Base-by-base conservation (phyloP, 768 basidiomycete species). In the Podaxis carcinomalis region DNA sequence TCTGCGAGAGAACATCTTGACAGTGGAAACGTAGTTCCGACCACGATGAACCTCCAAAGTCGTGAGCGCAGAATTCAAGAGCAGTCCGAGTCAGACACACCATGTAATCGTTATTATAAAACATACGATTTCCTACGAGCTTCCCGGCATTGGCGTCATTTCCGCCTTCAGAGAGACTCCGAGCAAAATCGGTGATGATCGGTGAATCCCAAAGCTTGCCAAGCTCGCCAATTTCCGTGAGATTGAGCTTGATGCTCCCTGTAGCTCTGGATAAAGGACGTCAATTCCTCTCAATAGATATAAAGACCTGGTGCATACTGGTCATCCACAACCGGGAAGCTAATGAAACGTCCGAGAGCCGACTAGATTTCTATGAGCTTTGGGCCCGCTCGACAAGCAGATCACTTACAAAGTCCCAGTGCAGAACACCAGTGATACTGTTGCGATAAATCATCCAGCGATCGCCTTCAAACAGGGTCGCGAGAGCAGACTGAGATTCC, bases 401-500 rank as follows among this genome's bases (percentile, higher is more conserved):
- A 46, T 16, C 2, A 78, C 87, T 67, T 60, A 89, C 87, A 67
- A 88, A 84, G 66, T 91, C 89, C 86, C 87, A 91, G 67, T 89
- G 87, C 50, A 85, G 67, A 16, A 83, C 78, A 3, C 77, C 72
- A 1, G 88, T 87, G 27, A 79, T 52, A 9, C 75, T 70, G 66
- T 90, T 89, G 11, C 74, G 73, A 66, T 80, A 87, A 27, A 89
- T 84, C 87, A 89, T 88, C 89, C 89, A 91, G 49, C 75, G 73
- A 62, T 84, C 76, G 0, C 83, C 89, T 35, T 83, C 77, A 60
- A 89, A 77, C 4, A 87, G 72, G 11, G 77, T 81, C 7, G 77
- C 80, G 52, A 90, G 80, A 0, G 87, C 86, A 27, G 66, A 59
- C 63, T 77, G 73, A 11, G 80, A 74, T 11, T 68, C 69, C 5